These are phyloP conservation scores for Ascoidea tarda DNA, from an alignment of 805 yeast species.

Conservation along the genomic window DNA sequence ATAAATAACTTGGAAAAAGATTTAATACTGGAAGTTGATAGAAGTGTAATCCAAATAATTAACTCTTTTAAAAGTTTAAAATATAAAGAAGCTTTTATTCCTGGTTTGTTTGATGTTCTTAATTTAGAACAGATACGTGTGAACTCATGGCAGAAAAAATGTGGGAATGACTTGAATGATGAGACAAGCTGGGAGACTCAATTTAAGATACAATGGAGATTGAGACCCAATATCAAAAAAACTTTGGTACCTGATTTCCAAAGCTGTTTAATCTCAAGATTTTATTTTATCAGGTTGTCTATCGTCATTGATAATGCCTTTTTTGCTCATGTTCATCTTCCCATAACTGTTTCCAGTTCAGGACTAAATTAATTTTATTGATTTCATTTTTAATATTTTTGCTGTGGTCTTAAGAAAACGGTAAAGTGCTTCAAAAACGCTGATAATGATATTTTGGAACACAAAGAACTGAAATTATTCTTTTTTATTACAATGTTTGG, in stretches of 20 bases:
- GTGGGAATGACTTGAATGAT: neutral
- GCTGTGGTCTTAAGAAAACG: no score
- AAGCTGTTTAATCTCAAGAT: slow-evolving; percentile 25
- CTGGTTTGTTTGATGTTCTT: neutral
- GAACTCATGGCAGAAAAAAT: no score
- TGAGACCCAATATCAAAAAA: neutral
- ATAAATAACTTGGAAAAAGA: neutral
- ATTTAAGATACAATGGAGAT: neutral
- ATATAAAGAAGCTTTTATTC: neutral
- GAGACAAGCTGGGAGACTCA: neutral
- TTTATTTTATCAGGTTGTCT: slow-evolving; percentile 12
- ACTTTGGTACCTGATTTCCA: slow-evolving; percentile 26
- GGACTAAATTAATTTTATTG: no score
- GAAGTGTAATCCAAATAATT: neutral
- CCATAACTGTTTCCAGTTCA: neutral
- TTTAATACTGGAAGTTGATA: no score
- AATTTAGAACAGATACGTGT: no score
- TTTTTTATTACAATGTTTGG: no score
- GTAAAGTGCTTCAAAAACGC: no score
- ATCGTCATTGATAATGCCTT: slow-evolving; percentile 2
- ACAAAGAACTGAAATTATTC: no score
- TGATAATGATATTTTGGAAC: no score
- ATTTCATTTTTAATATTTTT: no score
- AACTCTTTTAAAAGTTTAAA: no score
- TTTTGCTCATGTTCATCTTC: slow-evolving; percentile 11